Evolutionary conservation across 2,329 filamentous ascomycete genomes (phyloP), one percentile per base, ranked within the genome.

Genomic region (Lachnellula occidentalis): DNA sequence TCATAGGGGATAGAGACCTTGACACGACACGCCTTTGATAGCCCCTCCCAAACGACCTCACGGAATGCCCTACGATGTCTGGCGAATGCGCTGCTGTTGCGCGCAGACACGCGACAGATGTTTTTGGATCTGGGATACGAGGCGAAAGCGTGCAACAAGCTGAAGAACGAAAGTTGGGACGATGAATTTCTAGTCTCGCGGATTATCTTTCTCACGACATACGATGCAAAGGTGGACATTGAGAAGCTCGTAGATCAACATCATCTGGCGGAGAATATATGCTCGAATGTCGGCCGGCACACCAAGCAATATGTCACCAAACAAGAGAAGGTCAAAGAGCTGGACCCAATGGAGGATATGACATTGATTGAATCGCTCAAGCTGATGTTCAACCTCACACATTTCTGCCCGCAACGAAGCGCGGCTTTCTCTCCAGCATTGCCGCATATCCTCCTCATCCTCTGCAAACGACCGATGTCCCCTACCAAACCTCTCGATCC

Each of bases 131-230:
- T 89, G 21, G 86, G 81, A 8, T 86, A 82, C 66, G 81, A 82
- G 41, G 73, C 77, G 15, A 87, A 85, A 63, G 82, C 86, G 17
- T 90, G 89, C 55, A 77, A 81, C 53, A 83, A 80, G 59, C 78
- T 96, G 42, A 86, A 86, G 77, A 84, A 79, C 54, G 86, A 90
- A 58, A 85, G 78, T 62, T 78, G 81, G 53, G 91, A 97, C 58
- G 87, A 95, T 62, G 92, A 97, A 67, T 96, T 97, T 70, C 77
- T 97, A 2, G 73, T 80, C 56, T 86, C 86, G n/a, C 81, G 90
- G 50, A 82, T 95, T 43, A 74, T 95, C 15, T 92, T 95, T 64
- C 77, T 94, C 11, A 81, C 85, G 34, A 95, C 90, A 0, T 95
- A 95, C 69, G 81, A 81, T 57, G 86, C 87, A 12, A 81, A 79